A percentile compares a stretch with the other conserved stretches of the same genome.
Conservation (phyloP, 2,329 filamentous ascomycete species). For the Pseudogymnoascus sp. region DNA sequence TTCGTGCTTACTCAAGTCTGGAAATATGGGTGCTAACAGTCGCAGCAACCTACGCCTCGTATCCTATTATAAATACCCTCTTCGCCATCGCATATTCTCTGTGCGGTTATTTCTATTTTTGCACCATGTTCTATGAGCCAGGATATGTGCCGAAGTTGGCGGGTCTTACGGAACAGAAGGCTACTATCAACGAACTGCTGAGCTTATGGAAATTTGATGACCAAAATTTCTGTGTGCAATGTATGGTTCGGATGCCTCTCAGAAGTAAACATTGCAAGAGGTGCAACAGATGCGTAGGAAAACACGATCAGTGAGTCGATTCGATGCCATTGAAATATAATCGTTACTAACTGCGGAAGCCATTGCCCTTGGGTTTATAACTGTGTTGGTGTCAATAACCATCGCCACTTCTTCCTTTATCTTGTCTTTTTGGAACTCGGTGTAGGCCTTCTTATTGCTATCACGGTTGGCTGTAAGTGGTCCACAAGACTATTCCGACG, state of each 20-base stretch:
- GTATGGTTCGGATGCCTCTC: constrained; percentile 88
- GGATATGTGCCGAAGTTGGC: constrained; percentile 88
- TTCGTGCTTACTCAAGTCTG: constrained; percentile 35
- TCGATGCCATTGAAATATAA: neutral
- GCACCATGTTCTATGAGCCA: constrained; percentile 81
- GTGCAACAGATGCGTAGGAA: constrained; percentile 87
- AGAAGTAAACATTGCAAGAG: constrained; percentile 93
- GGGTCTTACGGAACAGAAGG: constrained; percentile 83
- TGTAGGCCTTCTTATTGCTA: constrained; percentile 63
- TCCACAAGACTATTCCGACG: neutral
- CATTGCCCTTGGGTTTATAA: constrained; percentile 99
- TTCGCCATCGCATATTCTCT: constrained; percentile 61
- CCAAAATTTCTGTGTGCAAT: constrained; percentile 84
- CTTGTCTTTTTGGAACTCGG: constrained; percentile 71
- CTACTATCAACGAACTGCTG: constrained; percentile 81
- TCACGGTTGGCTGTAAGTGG: constrained; percentile 65
- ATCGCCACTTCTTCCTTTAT: constrained; percentile 92
- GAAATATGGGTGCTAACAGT: neutral
- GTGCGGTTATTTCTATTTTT: constrained; percentile 79
- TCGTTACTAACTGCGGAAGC: constrained; percentile 41
- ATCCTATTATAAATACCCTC: constrained; percentile 70
- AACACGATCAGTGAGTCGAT: constrained; percentile 81
- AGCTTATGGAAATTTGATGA: constrained; percentile 87
- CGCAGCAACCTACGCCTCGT: constrained; percentile 55
- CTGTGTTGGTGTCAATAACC: constrained; percentile 91